phyloP scores from a whole-genome alignment of 2,329 filamentous ascomycete genomes.

The Periglandula ipomoeae region DNA sequence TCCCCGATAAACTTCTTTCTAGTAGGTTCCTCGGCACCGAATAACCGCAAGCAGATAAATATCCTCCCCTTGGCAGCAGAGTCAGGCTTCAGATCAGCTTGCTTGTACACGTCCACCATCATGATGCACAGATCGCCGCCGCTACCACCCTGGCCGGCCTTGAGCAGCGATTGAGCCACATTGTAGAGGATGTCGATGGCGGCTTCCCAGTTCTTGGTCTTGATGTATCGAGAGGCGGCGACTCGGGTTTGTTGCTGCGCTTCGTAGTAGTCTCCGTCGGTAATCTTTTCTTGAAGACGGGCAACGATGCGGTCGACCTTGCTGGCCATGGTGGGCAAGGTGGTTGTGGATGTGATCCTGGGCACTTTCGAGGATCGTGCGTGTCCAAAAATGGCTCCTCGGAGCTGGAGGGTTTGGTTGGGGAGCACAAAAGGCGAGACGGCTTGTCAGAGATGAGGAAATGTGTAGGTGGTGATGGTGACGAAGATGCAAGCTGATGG shows the following conservation, averaged over 20 bases:
- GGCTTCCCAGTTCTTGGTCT: constrained; percentile 72
- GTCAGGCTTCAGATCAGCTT: constrained; percentile 72
- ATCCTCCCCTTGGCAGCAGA: constrained; percentile 65
- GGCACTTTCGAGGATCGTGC: background rate
- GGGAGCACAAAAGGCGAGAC: background rate
- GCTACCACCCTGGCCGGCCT: constrained; percentile 87
- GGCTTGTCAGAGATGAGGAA: background rate
- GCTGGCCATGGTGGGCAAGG: constrained; percentile 24
- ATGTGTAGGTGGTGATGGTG: background rate
- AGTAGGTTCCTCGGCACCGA: constrained; percentile 75
- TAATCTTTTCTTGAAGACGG: constrained; percentile 75
- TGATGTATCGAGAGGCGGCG: constrained; percentile 88
- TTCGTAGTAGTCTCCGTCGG: constrained; percentile 92
- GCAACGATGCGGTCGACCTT: constrained; percentile 43
- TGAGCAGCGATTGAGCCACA: constrained; percentile 76
- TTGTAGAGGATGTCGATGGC: constrained; percentile 80
- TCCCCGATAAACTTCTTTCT: constrained; percentile 88
- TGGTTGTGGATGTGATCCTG: too few species aligned
- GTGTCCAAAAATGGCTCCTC: background rate
- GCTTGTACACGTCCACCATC: constrained; percentile 83
- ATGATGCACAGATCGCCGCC: constrained; percentile 85
- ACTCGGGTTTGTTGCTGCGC: constrained; percentile 97
- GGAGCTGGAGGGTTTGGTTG: background rate
- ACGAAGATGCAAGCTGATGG: background rate
- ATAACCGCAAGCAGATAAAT: constrained; percentile 69